These are phyloP conservation scores for Phytophthora lateralis DNA, from an alignment of 352 stramenopile genomes.

Conservation along the genomic window DNA sequence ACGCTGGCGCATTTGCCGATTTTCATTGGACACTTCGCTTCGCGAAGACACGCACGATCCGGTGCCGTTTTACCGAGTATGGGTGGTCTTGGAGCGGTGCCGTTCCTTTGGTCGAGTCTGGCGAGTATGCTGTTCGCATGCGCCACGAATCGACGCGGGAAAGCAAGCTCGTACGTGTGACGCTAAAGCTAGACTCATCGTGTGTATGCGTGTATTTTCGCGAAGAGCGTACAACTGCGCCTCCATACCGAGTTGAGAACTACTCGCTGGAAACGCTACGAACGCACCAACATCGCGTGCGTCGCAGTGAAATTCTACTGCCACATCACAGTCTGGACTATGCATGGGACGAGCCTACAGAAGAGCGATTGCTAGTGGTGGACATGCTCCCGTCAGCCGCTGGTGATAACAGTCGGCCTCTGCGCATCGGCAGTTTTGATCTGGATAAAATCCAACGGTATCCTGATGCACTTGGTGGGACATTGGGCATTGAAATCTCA, in stretches of 20 bases:
- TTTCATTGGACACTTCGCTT: conserved; percentile 85
- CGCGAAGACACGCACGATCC: conserved; percentile 73
- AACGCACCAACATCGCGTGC: conserved; percentile 82
- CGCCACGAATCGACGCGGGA: conserved; percentile 82
- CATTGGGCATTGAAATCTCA: conserved; percentile 81
- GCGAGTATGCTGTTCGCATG: conserved; percentile 84
- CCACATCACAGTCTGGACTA: conserved; percentile 89
- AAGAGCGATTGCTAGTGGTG: conserved; percentile 80
- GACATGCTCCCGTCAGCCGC: conserved; percentile 89
- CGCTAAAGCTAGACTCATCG: conserved; percentile 75
- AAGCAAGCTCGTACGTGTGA: conserved; percentile 79
- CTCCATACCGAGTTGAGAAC: conserved; percentile 89
- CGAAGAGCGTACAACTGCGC: conserved; percentile 76
- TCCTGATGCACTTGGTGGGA: conserved; percentile 72
- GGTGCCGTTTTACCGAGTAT: conserved; percentile 73
- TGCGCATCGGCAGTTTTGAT: conserved; percentile 83
- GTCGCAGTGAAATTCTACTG: conserved; percentile 83
- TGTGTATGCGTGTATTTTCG: conserved; percentile 85
- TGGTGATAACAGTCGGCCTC: conserved; percentile 84
- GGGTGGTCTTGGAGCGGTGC: conserved; percentile 88
- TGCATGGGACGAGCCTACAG: conserved; percentile 87
- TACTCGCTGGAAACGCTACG: conserved; percentile 90
- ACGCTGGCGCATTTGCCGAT: conserved; percentile 78
- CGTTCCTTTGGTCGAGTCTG: conserved; percentile 73
- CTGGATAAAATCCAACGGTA: conserved; percentile 86